phyloP scores from a whole-genome alignment of 768 basidiomycete species.

The Steccherinum ochraceum region DNA sequence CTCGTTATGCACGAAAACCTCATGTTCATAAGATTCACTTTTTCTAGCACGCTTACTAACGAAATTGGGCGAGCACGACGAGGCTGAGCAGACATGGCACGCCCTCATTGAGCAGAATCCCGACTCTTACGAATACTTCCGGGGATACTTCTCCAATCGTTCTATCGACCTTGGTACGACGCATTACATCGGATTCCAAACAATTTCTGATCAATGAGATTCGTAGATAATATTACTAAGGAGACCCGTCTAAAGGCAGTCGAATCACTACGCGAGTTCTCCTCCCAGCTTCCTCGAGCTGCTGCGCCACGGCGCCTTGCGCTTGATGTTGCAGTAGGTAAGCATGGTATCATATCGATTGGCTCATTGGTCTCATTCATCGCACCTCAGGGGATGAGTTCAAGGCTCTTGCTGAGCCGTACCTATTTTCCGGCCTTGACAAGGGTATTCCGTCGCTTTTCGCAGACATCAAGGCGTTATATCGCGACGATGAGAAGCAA shows the following conservation, averaged over 20 bases:
- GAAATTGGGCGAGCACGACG: slow-evolving; percentile 50
- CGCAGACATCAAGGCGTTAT: slow-evolving; percentile 84
- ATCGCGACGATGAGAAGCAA: slow-evolving; percentile 58
- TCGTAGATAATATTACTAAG: slow-evolving; percentile 37
- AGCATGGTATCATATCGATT: not conserved
- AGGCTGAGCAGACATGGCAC: slow-evolving; percentile 79
- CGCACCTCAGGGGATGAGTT: slow-evolving; percentile 55
- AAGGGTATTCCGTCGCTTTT: slow-evolving; percentile 94
- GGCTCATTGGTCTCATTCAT: not conserved
- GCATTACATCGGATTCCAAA: not conserved
- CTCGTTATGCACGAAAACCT: not conserved
- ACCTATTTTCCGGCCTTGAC: slow-evolving; percentile 62
- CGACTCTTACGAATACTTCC: slow-evolving; percentile 78
- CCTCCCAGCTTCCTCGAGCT: slow-evolving; percentile 58
- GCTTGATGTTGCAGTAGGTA: slow-evolving; percentile 57
- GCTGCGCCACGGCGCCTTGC: slow-evolving; percentile 68
- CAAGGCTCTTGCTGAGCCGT: slow-evolving; percentile 51
- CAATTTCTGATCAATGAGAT: too few species aligned
- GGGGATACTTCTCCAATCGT: slow-evolving; percentile 59
- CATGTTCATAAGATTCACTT: too few species aligned
- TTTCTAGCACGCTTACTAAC: slow-evolving; percentile 69
- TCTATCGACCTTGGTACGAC: slow-evolving; percentile 60
- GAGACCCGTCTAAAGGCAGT: slow-evolving; percentile 49
- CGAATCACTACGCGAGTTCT: slow-evolving; percentile 51
- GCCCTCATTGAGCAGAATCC: slow-evolving; percentile 80